A percentile compares a stretch with the other conserved stretches of the same genome.
These are phyloP conservation scores for Bothia castanella DNA, from an alignment of 1,284 basidiomycete species.

Conservation along the genomic window DNA sequence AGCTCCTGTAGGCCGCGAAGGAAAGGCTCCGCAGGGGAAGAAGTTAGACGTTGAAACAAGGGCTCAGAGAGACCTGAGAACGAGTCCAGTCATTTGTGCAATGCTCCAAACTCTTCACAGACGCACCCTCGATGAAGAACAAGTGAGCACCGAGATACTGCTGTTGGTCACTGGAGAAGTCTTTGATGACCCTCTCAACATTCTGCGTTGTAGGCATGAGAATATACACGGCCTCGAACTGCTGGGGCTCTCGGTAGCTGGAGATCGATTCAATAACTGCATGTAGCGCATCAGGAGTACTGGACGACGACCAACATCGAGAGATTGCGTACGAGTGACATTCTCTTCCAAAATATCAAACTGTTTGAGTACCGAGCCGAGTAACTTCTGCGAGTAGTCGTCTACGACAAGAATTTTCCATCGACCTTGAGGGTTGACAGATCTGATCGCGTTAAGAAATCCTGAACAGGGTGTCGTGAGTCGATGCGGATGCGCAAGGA, in stretches of 20 bases:
- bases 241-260: slow-evolving; percentile 70
- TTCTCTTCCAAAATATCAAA: slow-evolving; percentile 93
- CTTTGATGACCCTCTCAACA: slow-evolving; percentile 85
- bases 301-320: slow-evolving; percentile 2
- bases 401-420: slow-evolving; percentile 99
- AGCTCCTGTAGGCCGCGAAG: slow-evolving; percentile 77
- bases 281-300: slow-evolving; percentile 4
- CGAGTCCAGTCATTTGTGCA: slow-evolving; percentile 4
- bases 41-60: slow-evolving; percentile 69
- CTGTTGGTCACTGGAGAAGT: slow-evolving; percentile 64
- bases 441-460: slow-evolving; percentile 77
- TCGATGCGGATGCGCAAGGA: neutral
- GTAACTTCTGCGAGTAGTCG: slow-evolving; percentile 81
- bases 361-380: slow-evolving; percentile 87
- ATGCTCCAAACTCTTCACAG: slow-evolving; percentile 1
- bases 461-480: slow-evolving; percentile 40
- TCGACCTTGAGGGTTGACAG: slow-evolving; percentile 72
- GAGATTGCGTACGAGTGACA: slow-evolving; percentile 73
- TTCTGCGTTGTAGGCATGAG: slow-evolving; percentile 95
- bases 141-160: slow-evolving; percentile 89
- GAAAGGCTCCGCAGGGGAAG: slow-evolving; percentile 67
- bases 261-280: slow-evolving; percentile 78
- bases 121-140: slow-evolving; percentile 89
- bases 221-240: slow-evolving; percentile 88
- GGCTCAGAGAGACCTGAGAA: slow-evolving; percentile 63